phyloP scores from a whole-genome alignment of 306 rosid genomes.

The Rosa rugosa region DNA sequence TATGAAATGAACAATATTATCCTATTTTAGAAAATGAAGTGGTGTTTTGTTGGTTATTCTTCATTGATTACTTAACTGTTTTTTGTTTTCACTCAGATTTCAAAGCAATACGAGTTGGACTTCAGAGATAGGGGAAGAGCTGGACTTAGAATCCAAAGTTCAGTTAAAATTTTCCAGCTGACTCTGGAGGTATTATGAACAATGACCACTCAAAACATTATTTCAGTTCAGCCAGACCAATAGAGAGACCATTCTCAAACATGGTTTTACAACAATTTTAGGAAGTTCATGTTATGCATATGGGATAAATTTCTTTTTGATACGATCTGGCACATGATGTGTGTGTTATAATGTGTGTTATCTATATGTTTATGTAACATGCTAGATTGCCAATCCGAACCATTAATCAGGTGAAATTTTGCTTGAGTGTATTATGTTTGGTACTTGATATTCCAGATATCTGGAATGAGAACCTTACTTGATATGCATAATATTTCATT shows the following conservation, averaged over 20 bases:
- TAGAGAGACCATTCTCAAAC: not conserved
- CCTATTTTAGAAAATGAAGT: not conserved
- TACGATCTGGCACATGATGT: not conserved
- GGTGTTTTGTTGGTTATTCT: not conserved
- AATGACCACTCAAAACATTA: not conserved
- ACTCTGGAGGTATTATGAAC: constrained; percentile 61
- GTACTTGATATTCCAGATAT: not conserved
- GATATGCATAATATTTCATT: not conserved
- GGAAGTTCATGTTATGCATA: not conserved
- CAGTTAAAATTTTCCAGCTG: constrained; percentile 87
- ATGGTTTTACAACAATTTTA: not conserved
- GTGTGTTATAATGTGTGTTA: not conserved
- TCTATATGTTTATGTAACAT: not conserved
- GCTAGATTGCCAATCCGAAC: not conserved
- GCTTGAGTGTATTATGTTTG: not conserved
- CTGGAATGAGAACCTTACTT: not conserved
- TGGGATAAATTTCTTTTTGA: not conserved
- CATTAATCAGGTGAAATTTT: not conserved
- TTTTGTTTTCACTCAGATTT: constrained; percentile 42
- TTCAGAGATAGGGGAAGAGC: constrained; percentile 83
- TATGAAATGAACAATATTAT: not conserved
- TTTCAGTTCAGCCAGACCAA: not conserved
- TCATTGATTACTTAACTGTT: not conserved
- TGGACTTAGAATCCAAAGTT: constrained; percentile 65
- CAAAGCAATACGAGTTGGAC: constrained; percentile 81